Evolutionary conservation across 345 rosid genomes (phyloP).

Genomic region (Syzygium aqueum): DNA sequence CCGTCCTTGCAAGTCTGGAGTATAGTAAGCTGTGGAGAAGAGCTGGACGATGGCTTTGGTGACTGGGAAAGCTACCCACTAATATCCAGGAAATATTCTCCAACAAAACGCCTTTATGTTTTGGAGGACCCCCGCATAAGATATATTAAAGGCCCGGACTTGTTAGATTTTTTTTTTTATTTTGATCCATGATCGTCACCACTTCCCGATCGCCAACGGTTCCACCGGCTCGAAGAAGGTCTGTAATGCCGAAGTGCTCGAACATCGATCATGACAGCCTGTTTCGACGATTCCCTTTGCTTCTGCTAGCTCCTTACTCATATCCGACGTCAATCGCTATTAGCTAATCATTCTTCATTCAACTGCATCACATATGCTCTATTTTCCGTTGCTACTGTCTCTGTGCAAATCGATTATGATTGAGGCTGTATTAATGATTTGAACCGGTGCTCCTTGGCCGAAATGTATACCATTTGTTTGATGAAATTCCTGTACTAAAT

Average conservation of each 20-base stretch:
- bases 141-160: too few species aligned
- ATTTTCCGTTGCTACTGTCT: background rate
- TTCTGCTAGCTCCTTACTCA: background rate
- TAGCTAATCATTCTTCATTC: background rate
- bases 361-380: background rate
- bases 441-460: background rate
- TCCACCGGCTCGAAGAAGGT: background rate
- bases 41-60: background rate
- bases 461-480: background rate
- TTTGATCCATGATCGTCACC: background rate
- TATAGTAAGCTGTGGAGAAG: background rate
- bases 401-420: background rate
- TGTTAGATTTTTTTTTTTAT: too few species aligned
- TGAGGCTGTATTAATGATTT: background rate
- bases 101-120: too few species aligned
- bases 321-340: background rate
- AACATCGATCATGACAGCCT: background rate
- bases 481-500: background rate
- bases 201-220: background rate
- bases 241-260: background rate
- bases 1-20: accelerated
- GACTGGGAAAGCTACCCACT: too few species aligned
- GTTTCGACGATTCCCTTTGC: background rate
- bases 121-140: too few species aligned
- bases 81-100: too few species aligned